These are phyloP conservation scores for Neurospora sp. DNA, from an alignment of 2,329 filamentous ascomycete species.

Conservation along the genomic window DNA sequence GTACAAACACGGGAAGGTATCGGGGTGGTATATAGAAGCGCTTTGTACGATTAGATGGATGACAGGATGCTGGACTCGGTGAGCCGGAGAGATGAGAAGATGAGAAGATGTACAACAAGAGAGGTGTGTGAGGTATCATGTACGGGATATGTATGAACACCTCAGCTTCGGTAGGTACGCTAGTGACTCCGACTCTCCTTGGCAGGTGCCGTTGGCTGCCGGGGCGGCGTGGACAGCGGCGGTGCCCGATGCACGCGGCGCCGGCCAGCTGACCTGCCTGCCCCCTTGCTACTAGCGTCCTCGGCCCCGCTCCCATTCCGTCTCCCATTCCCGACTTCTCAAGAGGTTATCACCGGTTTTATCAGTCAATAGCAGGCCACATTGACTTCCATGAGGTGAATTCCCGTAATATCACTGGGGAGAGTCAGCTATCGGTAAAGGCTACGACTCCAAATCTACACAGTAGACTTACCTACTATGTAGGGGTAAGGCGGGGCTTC, in stretches of 20 bases:
- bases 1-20: neutral
- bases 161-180: neutral
- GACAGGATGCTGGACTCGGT: neutral
- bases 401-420: neutral
- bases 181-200: neutral
- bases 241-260: neutral
- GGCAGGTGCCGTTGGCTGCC: neutral
- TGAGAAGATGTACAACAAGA: neutral
- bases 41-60: neutral
- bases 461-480: no score
- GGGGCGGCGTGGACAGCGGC: neutral
- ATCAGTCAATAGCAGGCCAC: neutral
- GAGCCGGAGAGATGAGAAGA: neutral
- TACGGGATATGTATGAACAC: neutral
- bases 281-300: neutral
- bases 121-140: neutral
- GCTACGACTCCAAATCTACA: neutral
- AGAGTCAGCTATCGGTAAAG: neutral
- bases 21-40: neutral
- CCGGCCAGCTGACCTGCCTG: neutral
- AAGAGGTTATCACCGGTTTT: neutral
- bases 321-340: neutral
- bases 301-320: neutral
- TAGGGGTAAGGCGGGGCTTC: neutral
- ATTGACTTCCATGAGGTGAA: neutral